A percentile compares a stretch with the other conserved stretches of the same genome.
phyloP scores from a whole-genome alignment of 108 stramenopile species.

The Fistulifera pelliculosa region DNA sequence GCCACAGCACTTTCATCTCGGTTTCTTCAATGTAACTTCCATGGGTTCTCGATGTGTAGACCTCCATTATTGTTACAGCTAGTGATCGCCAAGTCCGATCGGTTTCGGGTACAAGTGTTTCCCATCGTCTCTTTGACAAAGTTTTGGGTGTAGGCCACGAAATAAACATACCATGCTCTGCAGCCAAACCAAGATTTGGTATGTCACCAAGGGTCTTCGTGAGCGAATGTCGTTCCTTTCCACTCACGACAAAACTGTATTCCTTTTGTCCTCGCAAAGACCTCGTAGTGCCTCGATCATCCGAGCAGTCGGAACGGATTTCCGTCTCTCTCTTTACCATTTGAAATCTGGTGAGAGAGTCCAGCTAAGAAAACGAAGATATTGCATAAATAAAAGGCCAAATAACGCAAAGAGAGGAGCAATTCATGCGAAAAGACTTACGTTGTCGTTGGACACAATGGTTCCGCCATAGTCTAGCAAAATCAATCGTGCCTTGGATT shows the following conservation, averaged over 20 bases:
- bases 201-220: conserved; percentile 70
- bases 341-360: conserved; percentile 73
- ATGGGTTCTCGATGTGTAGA: conserved; percentile 88
- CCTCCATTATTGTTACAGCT: conserved; percentile 87
- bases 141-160: conserved; percentile 71
- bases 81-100: conserved; percentile 80
- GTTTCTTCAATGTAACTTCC: conserved; percentile 87
- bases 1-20: conserved; percentile 93
- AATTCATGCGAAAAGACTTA: conserved; percentile 26
- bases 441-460: conserved; percentile 88
- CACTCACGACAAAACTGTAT: conserved; percentile 88
- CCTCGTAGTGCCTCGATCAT: conserved; percentile 68
- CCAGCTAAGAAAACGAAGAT: conserved; percentile 54
- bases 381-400: too few species aligned
- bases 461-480: conserved; percentile 97
- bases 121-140: conserved; percentile 58
- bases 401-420: not conserved
- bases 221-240: conserved; percentile 81
- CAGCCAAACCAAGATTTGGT: conserved; percentile 81
- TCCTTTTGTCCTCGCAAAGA: conserved; percentile 76
- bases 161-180: conserved; percentile 90
- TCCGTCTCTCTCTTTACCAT: conserved; percentile 90
- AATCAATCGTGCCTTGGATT: conserved; percentile 71
- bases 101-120: conserved; percentile 82
- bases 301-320: conserved; percentile 52